phyloP scores from a whole-genome alignment of 2,329 filamentous ascomycete species.

The Penicillium sp. region DNA sequence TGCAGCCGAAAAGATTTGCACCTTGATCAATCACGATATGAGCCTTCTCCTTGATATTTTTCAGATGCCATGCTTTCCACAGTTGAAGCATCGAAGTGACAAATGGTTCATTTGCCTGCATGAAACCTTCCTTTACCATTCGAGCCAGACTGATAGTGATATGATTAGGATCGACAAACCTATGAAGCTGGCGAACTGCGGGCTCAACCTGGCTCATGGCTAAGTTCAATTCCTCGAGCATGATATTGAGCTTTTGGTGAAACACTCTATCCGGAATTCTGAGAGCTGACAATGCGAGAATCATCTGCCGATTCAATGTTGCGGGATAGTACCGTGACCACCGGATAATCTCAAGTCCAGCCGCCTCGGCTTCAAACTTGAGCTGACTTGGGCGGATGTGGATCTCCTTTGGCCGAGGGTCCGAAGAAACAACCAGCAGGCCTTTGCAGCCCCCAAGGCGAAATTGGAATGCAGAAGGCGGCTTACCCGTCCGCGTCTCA shows the following conservation, averaged over 20 bases:
- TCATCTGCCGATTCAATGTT: conserved; percentile 86
- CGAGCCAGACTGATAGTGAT: conserved; percentile 72
- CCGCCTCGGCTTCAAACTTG: conserved; percentile 75
- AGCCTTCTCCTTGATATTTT: conserved; percentile 89
- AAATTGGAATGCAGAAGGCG: conserved; percentile 87
- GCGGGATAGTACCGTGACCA: conserved; percentile 75
- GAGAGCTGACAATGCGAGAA: conserved; percentile 77
- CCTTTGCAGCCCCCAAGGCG: conserved; percentile 92
- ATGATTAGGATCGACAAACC: conserved; percentile 82
- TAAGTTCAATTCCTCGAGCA: conserved; percentile 67
- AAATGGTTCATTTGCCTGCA: conserved; percentile 74
- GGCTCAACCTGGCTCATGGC: conserved; percentile 67
- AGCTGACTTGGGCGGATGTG: conserved; percentile 81
- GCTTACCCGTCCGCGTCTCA: conserved; percentile 50
- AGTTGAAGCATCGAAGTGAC: conserved; percentile 74
- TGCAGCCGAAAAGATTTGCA: conserved; percentile 82
- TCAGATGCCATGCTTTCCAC: conserved; percentile 88
- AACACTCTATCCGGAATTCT: conserved; percentile 72
- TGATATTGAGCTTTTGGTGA: conserved; percentile 63
- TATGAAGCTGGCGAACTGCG: conserved; percentile 69
- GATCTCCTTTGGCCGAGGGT: conserved; percentile 66
- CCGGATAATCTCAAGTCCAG: conserved; percentile 80
- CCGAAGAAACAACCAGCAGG: conserved; percentile 73
- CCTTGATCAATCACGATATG: conserved; percentile 79
- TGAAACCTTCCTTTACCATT: conserved; percentile 80